Conservation (phyloP, 139 green algal genomes). For the Microglena sp. region DNA sequence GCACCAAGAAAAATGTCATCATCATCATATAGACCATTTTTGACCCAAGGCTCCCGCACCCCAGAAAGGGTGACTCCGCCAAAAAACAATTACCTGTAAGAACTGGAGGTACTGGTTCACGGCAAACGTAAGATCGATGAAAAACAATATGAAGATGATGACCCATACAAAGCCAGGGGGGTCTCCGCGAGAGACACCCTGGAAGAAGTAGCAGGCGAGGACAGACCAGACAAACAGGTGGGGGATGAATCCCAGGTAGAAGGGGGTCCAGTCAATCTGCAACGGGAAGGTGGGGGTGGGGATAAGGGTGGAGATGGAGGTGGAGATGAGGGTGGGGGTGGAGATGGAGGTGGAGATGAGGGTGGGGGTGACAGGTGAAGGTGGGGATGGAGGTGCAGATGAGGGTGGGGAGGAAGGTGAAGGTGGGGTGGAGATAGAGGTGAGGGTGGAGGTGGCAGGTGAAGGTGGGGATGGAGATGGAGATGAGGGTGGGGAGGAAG, state of each 20-base stretch:
- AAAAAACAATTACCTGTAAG: constrained; percentile 11
- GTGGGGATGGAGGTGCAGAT: neutral
- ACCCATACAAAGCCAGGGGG: constrained; percentile 5
- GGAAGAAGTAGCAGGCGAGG: constrained; percentile 27
- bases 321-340: neutral
- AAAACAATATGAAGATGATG: constrained; percentile 24
- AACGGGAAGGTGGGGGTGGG: neutral
- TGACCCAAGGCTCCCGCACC: too few species aligned
- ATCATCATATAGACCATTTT: too few species aligned
- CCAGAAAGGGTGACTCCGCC: too few species aligned
- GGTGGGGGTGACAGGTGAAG: neutral
- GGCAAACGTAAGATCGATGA: constrained; percentile 21
- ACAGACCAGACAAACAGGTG: constrained; percentile 11
- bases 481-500: too few species aligned
- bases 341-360: neutral
- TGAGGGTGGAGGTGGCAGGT: constrained; percentile 1
- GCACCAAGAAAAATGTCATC: too few species aligned
- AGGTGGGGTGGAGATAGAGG: neutral
- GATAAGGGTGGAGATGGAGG: neutral
- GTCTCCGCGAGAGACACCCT: constrained; percentile 12
- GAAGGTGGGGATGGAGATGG: too few species aligned
- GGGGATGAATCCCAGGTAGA: constrained; percentile 17
- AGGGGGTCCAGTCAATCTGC: constrained; percentile 16
- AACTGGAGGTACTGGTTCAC: constrained; percentile 28
- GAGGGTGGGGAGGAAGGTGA: too few species aligned